Evolutionary conservation across 805 yeast species (phyloP).

Genomic region (Vanderwaltozyma yarrowii): DNA sequence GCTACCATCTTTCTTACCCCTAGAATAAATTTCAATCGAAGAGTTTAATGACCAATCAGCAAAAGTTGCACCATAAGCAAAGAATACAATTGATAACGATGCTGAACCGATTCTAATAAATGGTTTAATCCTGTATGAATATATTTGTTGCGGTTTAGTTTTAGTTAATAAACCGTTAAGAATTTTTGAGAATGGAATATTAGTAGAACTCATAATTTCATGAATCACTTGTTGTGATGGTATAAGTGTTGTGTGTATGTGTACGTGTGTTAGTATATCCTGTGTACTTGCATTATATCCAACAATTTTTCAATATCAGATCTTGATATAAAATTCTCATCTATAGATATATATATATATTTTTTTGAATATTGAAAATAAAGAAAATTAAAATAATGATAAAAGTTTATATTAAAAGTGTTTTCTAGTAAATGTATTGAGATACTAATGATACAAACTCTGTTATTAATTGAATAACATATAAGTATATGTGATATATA

Average conservation of each 20-base stretch:
- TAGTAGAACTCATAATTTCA: neutral
- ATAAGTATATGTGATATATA: too few species aligned
- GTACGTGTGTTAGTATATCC: too few species aligned
- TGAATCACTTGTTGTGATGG: neutral
- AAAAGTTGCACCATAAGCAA: slow-evolving; percentile 22
- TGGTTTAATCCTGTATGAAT: slow-evolving; percentile 9
- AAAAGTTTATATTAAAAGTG: too few species aligned
- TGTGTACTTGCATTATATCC: too few species aligned
- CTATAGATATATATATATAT: too few species aligned
- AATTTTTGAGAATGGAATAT: slow-evolving; percentile 8
- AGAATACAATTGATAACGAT: slow-evolving; percentile 18
- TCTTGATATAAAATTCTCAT: too few species aligned
- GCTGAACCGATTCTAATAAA: slow-evolving; percentile 13
- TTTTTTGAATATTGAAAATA: too few species aligned
- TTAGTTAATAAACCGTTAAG: slow-evolving; percentile 14
- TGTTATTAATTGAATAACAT: neutral
- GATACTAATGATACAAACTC: neutral
- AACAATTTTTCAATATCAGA: too few species aligned
- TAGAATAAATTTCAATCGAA: slow-evolving; percentile 6
- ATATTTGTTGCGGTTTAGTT: slow-evolving; percentile 14
- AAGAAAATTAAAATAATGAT: too few species aligned
- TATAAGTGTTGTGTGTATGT: too few species aligned
- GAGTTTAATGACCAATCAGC: slow-evolving; percentile 21
- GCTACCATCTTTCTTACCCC: slow-evolving; percentile 5
- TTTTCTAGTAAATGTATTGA: too few species aligned